Evolutionary conservation across 441 rosid species (phyloP).

Genomic region (Gossypium lobatum): DNA sequence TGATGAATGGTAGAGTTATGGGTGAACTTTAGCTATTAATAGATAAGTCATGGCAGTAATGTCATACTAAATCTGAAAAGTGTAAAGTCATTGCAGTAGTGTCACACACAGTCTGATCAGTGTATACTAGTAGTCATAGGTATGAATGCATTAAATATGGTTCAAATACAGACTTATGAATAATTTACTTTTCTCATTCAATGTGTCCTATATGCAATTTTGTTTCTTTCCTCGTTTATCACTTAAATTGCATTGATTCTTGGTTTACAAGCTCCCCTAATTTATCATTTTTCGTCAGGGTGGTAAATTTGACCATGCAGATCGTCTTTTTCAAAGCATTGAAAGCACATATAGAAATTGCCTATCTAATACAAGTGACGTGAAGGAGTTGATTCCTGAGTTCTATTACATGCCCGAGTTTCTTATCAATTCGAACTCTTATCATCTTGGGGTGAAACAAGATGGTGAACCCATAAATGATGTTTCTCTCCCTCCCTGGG

Average conservation of each 20-base stretch:
- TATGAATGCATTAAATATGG: not conserved
- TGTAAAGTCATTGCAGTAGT: not conserved
- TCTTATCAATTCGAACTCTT: constrained; percentile 82
- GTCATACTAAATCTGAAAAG: not conserved
- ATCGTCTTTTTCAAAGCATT: constrained; percentile 97
- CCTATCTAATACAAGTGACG: constrained; percentile 98
- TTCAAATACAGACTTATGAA: not conserved
- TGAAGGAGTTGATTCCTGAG: constrained; percentile 97
- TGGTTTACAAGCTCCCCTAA: constrained; percentile 21
- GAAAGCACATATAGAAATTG: constrained; percentile 87
- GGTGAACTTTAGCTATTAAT: not conserved
- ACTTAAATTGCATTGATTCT: not conserved
- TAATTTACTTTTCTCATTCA: not conserved
- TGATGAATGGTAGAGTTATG: not conserved
- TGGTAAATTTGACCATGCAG: constrained; percentile 99
- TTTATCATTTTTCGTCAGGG: constrained; percentile 54
- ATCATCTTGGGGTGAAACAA: constrained; percentile 93
- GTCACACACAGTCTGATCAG: not conserved
- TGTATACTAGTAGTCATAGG: not conserved
- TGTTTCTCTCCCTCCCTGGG: constrained; percentile 95
- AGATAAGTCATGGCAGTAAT: not conserved
- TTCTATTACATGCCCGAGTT: constrained; percentile 96
- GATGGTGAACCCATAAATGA: constrained; percentile 90
- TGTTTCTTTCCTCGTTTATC: not conserved
- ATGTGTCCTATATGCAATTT: not conserved